phyloP scores from a whole-genome alignment of 2,329 filamentous ascomycete species.

The Niveomyces coronatus region DNA sequence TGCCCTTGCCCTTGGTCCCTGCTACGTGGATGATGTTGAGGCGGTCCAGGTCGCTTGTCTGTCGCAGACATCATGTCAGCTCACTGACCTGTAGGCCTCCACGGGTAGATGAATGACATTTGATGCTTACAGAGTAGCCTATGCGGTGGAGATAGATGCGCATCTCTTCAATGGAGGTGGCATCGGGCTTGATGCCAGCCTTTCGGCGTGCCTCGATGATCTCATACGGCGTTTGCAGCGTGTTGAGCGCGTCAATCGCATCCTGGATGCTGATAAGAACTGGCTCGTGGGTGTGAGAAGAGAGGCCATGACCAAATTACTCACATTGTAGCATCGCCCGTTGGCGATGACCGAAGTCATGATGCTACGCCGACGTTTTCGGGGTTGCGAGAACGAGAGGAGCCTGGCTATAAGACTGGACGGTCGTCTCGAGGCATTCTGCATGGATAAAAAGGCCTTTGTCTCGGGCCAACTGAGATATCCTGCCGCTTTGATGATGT shows the following conservation, averaged over 20 bases:
- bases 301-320: background rate
- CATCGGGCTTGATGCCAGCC: conserved; percentile 61
- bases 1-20: conserved; percentile 70
- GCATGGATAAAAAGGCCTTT: conserved; percentile 18
- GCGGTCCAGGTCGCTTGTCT: conserved; percentile 41
- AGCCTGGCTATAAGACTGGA: conserved; percentile 14
- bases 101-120: too few species aligned
- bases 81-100: too few species aligned
- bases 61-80: background rate
- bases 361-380: conserved; percentile 4
- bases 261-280: conserved; percentile 42
- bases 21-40: conserved; percentile 61
- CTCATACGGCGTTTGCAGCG: conserved; percentile 79
- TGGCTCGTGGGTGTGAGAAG: background rate
- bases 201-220: conserved; percentile 70
- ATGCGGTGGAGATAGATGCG: conserved; percentile 64
- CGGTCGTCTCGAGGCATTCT: conserved; percentile 21
- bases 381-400: conserved; percentile 1
- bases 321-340: conserved; percentile 28
- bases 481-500: background rate
- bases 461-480: background rate
- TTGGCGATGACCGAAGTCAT: conserved; percentile 17
- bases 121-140: conserved; percentile 53
- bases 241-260: conserved; percentile 76
- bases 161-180: conserved; percentile 66